A percentile compares a stretch with the other conserved stretches of the same genome.
phyloP scores from a whole-genome alignment of 2,329 filamentous ascomycete species.

The Scytalidium lignicola region DNA sequence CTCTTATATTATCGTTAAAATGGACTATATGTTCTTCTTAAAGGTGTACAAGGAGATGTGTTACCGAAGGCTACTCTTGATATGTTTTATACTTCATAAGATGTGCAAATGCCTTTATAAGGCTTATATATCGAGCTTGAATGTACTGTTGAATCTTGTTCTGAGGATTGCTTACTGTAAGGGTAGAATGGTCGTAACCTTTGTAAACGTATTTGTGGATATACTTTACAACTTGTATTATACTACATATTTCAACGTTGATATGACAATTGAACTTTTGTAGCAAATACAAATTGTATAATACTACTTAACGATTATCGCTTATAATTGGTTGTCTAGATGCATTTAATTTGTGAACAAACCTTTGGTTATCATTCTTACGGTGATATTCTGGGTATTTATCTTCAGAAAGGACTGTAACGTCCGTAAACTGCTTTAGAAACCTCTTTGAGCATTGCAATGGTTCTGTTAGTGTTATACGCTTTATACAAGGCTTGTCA shows the following conservation, averaged over 20 bases:
- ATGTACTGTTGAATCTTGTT: constrained; percentile 8
- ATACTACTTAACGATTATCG: constrained; percentile 7
- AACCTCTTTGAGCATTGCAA: neutral
- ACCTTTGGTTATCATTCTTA: neutral
- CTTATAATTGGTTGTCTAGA: neutral
- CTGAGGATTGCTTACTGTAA: neutral
- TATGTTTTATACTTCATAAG: constrained; percentile 7
- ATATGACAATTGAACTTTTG: constrained; percentile 5
- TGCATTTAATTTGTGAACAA: neutral
- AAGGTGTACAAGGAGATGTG: constrained; percentile 3
- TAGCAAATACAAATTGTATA: constrained; percentile 7
- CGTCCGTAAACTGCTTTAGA: neutral
- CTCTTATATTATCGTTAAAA: constrained; percentile 9
- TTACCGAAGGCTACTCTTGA: constrained; percentile 6
- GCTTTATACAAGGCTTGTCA: neutral
- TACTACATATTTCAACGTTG: constrained; percentile 8
- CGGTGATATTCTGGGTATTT: neutral
- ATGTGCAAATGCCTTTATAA: constrained; percentile 1
- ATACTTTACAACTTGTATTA: constrained; percentile 9
- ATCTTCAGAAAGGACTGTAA: neutral
- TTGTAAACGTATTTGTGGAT: constrained; percentile 14
- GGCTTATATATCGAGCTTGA: constrained; percentile 6
- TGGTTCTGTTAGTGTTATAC: neutral
- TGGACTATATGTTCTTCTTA: constrained; percentile 1
- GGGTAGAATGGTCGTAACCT: constrained; percentile 1